Evolutionary conservation across 2,329 filamentous ascomycete species (phyloP).

Genomic region (Akanthomyces lecanii): DNA sequence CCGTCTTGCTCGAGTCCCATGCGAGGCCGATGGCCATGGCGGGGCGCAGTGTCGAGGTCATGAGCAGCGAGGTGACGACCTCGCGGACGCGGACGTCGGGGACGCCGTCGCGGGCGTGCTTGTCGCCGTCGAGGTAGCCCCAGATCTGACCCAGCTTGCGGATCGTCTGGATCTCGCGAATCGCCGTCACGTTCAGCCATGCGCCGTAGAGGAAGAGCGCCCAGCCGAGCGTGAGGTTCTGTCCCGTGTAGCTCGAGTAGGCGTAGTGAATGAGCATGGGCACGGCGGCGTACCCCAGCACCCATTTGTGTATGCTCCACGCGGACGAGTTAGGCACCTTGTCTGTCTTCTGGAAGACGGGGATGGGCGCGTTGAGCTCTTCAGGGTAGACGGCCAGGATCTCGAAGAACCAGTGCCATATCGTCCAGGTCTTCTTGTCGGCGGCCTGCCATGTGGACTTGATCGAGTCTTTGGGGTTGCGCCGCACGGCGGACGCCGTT

Average conservation of each 20-base stretch:
- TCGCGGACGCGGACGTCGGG: slow-evolving; percentile 36
- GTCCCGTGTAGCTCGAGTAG: slow-evolving; percentile 28
- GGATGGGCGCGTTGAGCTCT: slow-evolving; percentile 29
- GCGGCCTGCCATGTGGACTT: slow-evolving; percentile 36
- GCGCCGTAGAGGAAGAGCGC: slow-evolving; percentile 31
- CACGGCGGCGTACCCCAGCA: slow-evolving; percentile 34
- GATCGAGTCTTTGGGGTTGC: slow-evolving; percentile 32
- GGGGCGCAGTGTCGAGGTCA: slow-evolving; percentile 30
- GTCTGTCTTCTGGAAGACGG: slow-evolving; percentile 37
- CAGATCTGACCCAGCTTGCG: slow-evolving; percentile 34
- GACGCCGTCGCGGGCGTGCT: slow-evolving; percentile 39
- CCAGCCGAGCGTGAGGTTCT: slow-evolving; percentile 30
- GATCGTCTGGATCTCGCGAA: slow-evolving; percentile 36
- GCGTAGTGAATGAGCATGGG: slow-evolving; percentile 36
- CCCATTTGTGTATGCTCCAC: slow-evolving; percentile 35
- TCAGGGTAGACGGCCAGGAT: slow-evolving; percentile 27
- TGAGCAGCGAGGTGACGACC: slow-evolving; percentile 30
- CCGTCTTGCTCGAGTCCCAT: slow-evolving; percentile 22
- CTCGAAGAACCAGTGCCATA: slow-evolving; percentile 31
- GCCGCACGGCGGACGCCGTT: slow-evolving; percentile 10
- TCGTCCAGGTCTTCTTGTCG: slow-evolving; percentile 28
- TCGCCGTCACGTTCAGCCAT: slow-evolving; percentile 37
- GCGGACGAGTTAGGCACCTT: slow-evolving; percentile 37
- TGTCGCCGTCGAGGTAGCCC: slow-evolving; percentile 42
- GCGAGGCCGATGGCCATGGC: slow-evolving; percentile 33